phyloP scores from a whole-genome alignment of 352 stramenopile genomes.

The Pythium rishiriense region DNA sequence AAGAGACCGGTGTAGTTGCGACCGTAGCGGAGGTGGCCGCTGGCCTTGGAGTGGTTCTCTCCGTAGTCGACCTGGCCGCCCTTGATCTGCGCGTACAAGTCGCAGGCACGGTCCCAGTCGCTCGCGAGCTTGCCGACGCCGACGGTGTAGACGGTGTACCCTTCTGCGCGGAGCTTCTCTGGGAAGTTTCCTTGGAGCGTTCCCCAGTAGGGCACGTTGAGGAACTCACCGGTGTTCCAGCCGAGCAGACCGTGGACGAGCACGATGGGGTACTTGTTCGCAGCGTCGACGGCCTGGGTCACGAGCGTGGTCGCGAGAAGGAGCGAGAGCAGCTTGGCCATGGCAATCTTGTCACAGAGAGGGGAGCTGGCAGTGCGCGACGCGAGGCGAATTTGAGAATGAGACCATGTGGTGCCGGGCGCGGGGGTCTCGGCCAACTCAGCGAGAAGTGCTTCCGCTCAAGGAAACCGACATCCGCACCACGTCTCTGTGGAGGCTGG shows the following conservation, averaged over 20 bases:
- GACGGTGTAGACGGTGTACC: slow-evolving; percentile 33
- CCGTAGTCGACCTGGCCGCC: slow-evolving; percentile 39
- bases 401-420: too few relatives aligned
- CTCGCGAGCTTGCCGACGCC: slow-evolving; percentile 30
- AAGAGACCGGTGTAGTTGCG: slow-evolving; percentile 57
- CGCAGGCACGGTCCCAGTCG: slow-evolving; percentile 45
- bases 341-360: too few relatives aligned
- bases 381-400: too few relatives aligned
- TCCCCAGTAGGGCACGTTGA: slow-evolving; percentile 30
- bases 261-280: slow-evolving; percentile 31
- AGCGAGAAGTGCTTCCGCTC: too few relatives aligned
- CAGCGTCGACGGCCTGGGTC: slow-evolving; percentile 6
- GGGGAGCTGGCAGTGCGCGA: too few relatives aligned
- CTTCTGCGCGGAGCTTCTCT: slow-evolving; percentile 31
- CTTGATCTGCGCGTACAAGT: slow-evolving; percentile 45
- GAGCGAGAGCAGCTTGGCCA: too few relatives aligned
- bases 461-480: too few relatives aligned
- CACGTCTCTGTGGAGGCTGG: too few relatives aligned
- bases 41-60: slow-evolving; percentile 18
- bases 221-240: slow-evolving; percentile 24
- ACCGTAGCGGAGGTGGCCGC: slow-evolving; percentile 34
- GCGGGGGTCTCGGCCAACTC: too few relatives aligned
- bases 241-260: slow-evolving; percentile 34
- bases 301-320: too few relatives aligned
- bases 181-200: slow-evolving; percentile 25